Percentiles rank a stretch among this genome's conserved stretches.
phyloP scores from a whole-genome alignment of 768 basidiomycete species.

The Tylopilus plumbeoviolaceoides region DNA sequence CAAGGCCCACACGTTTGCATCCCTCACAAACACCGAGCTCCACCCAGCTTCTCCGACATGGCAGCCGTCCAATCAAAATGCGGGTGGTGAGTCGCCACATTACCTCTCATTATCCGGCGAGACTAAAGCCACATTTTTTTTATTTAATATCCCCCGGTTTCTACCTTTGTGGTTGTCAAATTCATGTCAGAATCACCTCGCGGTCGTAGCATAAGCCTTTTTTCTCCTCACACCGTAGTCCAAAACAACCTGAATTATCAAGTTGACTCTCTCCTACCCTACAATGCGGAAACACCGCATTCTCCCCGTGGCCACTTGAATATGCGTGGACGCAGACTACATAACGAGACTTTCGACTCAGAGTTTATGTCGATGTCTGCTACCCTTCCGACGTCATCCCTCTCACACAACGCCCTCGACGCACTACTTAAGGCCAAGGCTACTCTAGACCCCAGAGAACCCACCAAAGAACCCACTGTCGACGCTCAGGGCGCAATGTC shows the following conservation, averaged over 20 bases:
- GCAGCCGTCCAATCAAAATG: conserved; percentile 24
- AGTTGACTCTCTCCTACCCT: conserved; percentile 20
- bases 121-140: conserved; percentile 22
- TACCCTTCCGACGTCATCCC: conserved; percentile 30
- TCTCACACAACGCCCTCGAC: conserved; percentile 30
- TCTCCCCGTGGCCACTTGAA: conserved; percentile 21
- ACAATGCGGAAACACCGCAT: conserved; percentile 33
- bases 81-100: conserved; percentile 27
- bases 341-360: conserved; percentile 24
- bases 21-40: conserved; percentile 32
- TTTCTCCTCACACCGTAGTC: conserved; percentile 29
- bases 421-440: conserved; percentile 30
- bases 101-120: conserved; percentile 11
- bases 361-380: conserved; percentile 20
- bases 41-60: conserved; percentile 25
- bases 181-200: conserved; percentile 26
- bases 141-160: conserved; percentile 16
- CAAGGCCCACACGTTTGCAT: conserved; percentile 31
- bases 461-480: conserved; percentile 16
- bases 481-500: conserved; percentile 22
- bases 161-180: conserved; percentile 16
- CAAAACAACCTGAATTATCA: conserved; percentile 17
- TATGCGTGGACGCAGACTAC: conserved; percentile 18
- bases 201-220: conserved; percentile 33
- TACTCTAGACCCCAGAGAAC: conserved; percentile 15